These are phyloP conservation scores for Obba rivulosa DNA, from an alignment of 768 basidiomycete species.

Conservation along the genomic window DNA sequence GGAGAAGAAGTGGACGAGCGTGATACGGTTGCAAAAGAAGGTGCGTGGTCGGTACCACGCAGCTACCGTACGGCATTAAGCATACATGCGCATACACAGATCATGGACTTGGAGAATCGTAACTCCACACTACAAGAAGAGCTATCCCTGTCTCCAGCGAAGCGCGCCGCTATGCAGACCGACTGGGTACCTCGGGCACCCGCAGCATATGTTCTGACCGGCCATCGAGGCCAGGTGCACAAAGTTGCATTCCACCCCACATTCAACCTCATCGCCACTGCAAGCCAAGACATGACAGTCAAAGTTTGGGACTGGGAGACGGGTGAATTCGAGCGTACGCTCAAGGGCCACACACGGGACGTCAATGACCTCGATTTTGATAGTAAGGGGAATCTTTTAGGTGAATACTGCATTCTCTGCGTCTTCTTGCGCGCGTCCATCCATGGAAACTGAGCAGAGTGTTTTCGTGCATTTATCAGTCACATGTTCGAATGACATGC, in stretches of 20 bases:
- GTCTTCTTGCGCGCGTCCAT: slow-evolving; percentile 14
- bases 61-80: not conserved
- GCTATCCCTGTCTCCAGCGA: slow-evolving; percentile 42
- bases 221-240: slow-evolving; percentile 31
- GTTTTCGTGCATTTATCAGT: slow-evolving; percentile 84
- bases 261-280: slow-evolving; percentile 45
- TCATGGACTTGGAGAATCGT: slow-evolving; percentile 91
- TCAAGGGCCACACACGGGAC: slow-evolving; percentile 55
- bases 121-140: slow-evolving; percentile 78
- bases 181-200: slow-evolving; percentile 91
- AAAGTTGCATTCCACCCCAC: slow-evolving; percentile 53
- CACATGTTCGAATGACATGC: slow-evolving; percentile 52
- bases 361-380: slow-evolving; percentile 57
- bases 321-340: slow-evolving; percentile 53
- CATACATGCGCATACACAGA: slow-evolving; percentile 39
- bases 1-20: slow-evolving; percentile 98
- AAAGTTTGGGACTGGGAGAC: slow-evolving; percentile 64
- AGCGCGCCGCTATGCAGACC: slow-evolving; percentile 55
- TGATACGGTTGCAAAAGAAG: slow-evolving; percentile 95
- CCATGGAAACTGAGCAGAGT: slow-evolving; percentile 46
- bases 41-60: slow-evolving; percentile 30
- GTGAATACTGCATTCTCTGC: slow-evolving; percentile 50
- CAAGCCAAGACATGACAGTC: slow-evolving; percentile 49
- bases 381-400: slow-evolving; percentile 44
- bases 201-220: slow-evolving; percentile 65